phyloP scores from a whole-genome alignment of 805 yeast genomes.

The Ogataea paradorogensis region DNA sequence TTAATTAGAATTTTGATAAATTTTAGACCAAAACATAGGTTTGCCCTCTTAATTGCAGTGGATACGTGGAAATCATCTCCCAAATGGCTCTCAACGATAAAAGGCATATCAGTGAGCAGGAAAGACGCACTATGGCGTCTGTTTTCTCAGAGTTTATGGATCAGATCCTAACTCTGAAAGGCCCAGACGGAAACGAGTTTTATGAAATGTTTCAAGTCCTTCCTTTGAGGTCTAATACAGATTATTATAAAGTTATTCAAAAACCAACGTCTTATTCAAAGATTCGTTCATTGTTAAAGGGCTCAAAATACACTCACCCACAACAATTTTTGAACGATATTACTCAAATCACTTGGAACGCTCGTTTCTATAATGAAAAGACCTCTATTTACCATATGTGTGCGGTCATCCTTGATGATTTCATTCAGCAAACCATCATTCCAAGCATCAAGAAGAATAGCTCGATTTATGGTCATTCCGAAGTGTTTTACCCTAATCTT shows the following conservation, averaged over 20 bases:
- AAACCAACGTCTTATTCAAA: conserved; percentile 81
- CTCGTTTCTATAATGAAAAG: conserved; percentile 75
- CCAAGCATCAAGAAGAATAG: conserved; percentile 46
- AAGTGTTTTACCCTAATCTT: conserved; percentile 55
- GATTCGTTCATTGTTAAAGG: conserved; percentile 57
- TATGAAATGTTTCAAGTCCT: conserved; percentile 56
- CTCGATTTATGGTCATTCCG: conserved; percentile 33
- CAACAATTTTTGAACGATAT: conserved; percentile 74
- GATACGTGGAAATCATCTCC: conserved; percentile 2
- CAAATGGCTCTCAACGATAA: conserved; percentile 11
- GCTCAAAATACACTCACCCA: conserved; percentile 52
- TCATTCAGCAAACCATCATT: conserved; percentile 43
- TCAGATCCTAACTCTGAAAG: conserved; percentile 25
- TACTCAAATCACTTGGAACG: conserved; percentile 88
- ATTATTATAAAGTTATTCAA: conserved; percentile 74
- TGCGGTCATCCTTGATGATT: conserved; percentile 59
- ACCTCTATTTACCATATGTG: conserved; percentile 64
- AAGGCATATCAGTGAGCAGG: conserved; percentile 15
- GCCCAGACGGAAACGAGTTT: conserved; percentile 29
- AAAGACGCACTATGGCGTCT: conserved; percentile 20
- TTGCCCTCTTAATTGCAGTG: conserved; percentile 1
- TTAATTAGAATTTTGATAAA: conserved; percentile 1
- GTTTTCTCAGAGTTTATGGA: conserved; percentile 19
- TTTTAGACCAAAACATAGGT: conserved; percentile 1
- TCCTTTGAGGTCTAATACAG: conserved; percentile 71